phyloP scores from a whole-genome alignment of 2,329 filamentous ascomycete species.

The Rutstroemia sp. region DNA sequence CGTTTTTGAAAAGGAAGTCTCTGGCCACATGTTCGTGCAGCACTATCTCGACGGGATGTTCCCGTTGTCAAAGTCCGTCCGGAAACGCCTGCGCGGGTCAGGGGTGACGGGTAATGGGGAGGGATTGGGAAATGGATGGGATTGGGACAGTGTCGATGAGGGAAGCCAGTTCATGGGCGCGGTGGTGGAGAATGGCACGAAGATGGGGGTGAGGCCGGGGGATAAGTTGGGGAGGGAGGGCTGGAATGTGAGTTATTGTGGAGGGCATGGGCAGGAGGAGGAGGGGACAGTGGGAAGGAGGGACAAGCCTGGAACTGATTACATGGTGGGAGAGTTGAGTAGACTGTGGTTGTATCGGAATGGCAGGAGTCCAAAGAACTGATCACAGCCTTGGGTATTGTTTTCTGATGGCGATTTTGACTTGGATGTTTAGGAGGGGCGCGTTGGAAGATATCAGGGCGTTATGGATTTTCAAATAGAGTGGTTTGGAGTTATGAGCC shows the following conservation, averaged over 20 bases:
- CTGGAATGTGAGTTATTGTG: slow-evolving; percentile 3
- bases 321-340: slow-evolving; percentile 53
- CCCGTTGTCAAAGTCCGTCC: slow-evolving; percentile 12
- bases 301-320: slow-evolving; percentile 12
- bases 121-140: not conserved
- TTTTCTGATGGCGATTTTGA: not conserved
- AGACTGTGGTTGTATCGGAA: slow-evolving; percentile 57
- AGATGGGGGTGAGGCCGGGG: not conserved
- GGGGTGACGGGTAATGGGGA: slow-evolving; percentile 17
- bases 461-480: too few relatives aligned
- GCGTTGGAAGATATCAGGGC: too few relatives aligned
- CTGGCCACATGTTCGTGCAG: slow-evolving; percentile 28
- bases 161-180: slow-evolving; percentile 19
- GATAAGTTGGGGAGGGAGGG: slow-evolving; percentile 2
- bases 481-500: too few relatives aligned
- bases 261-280: slow-evolving; percentile 15
- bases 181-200: slow-evolving; percentile 5
- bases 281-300: not conserved
- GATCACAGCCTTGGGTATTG: slow-evolving; percentile 13
- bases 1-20: slow-evolving; percentile 17
- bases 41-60: slow-evolving; percentile 32
- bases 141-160: not conserved
- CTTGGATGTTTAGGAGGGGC: not conserved
- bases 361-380: slow-evolving; percentile 40
- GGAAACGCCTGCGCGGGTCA: slow-evolving; percentile 10